These are phyloP conservation scores for Exophiala lecanii-corni DNA, from an alignment of 2,329 filamentous ascomycete genomes.

Conservation along the genomic window DNA sequence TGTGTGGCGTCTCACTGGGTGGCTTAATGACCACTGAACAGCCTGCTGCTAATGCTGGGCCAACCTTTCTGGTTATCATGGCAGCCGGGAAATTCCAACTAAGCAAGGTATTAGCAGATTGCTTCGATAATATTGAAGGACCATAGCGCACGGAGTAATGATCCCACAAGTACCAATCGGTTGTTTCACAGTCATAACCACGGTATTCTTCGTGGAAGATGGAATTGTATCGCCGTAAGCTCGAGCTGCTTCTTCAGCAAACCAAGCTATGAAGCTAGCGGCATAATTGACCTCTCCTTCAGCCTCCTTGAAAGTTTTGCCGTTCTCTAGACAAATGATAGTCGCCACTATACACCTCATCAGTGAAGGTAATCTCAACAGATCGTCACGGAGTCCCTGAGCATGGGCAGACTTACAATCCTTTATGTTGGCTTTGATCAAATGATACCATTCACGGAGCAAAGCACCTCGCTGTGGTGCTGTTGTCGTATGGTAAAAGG, in stretches of 20 bases:
- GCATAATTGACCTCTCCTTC: slow-evolving; percentile 45
- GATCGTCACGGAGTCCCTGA: too few relatives aligned
- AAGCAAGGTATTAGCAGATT: too few relatives aligned
- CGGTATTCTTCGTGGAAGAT: slow-evolving; percentile 62
- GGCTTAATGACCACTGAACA: slow-evolving; percentile 91
- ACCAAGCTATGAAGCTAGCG: slow-evolving; percentile 47
- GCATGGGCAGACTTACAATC: slow-evolving; percentile 33
- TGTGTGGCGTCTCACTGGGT: slow-evolving; percentile 86
- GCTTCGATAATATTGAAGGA: too few relatives aligned
- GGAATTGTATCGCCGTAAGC: slow-evolving; percentile 50
- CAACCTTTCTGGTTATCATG: slow-evolving; percentile 49
- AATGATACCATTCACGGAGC: slow-evolving; percentile 53
- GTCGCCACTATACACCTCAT: slow-evolving; percentile 29
- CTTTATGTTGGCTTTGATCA: slow-evolving; percentile 51
- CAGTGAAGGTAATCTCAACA: slow-evolving; percentile 42
- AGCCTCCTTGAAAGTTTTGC: slow-evolving; percentile 50
- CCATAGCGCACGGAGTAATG: slow-evolving; percentile 64
- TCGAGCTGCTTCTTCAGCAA: slow-evolving; percentile 45
- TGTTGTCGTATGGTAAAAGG: slow-evolving; percentile 38
- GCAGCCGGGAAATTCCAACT: slow-evolving; percentile 59
- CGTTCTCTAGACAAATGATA: slow-evolving; percentile 56
- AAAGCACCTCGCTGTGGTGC: slow-evolving; percentile 37
- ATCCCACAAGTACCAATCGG: slow-evolving; percentile 76
- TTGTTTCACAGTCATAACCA: slow-evolving; percentile 72
- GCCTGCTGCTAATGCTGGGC: slow-evolving; percentile 71